Base-by-base conservation (phyloP, 495 filamentous ascomycete species). In the Daldinia childiae region DNA sequence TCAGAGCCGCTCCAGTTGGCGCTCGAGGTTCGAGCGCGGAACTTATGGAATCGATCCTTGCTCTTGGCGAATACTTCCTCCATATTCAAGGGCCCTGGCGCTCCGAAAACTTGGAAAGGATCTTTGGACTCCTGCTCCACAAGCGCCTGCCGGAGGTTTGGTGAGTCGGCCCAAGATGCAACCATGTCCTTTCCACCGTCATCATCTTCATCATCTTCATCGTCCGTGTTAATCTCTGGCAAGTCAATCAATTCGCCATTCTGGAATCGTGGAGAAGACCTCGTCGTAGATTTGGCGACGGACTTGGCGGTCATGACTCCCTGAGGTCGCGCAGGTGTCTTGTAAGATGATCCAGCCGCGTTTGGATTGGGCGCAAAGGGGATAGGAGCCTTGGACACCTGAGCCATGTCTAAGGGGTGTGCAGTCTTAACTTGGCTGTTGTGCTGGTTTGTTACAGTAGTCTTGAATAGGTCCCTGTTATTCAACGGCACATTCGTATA, bases 1-100 rank as follows among this genome's bases (percentile, higher is more conserved):
- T 99, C 95, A n/a, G 89, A 79, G 12, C 91, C 90, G 70, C 84
- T 88, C 95, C 95, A 99, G 79, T 97, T 95, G 7, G 95, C 96
- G 77, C 93, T 97, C 69, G 92, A 95, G 34, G 94, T 97, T 24
- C 95, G 83, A 29, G 90, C 89, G 26, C 96, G 86, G 83, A 97
- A 98, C 77, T 91, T 90, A 80, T 92, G 90, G 79, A 90, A 88
- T 68, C 91, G 85, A 59, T 92, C 91, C 76, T 92, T 92, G 77
- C 90, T 92, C 66, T 88, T 86, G 75, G 87, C 90, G 82, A 99
- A 99, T 50, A 97, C 93, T 73, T 98, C 94, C 75, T 99, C 95
- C 87, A 99, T 92, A 67, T 92, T 90, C 75, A 98, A 86, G 36
- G 91, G 91, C 12, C 86, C 90, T 52, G 95, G 91, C 2, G 92